Base-by-base conservation (phyloP, 768 basidiomycete species). In the Russula sp. region DNA sequence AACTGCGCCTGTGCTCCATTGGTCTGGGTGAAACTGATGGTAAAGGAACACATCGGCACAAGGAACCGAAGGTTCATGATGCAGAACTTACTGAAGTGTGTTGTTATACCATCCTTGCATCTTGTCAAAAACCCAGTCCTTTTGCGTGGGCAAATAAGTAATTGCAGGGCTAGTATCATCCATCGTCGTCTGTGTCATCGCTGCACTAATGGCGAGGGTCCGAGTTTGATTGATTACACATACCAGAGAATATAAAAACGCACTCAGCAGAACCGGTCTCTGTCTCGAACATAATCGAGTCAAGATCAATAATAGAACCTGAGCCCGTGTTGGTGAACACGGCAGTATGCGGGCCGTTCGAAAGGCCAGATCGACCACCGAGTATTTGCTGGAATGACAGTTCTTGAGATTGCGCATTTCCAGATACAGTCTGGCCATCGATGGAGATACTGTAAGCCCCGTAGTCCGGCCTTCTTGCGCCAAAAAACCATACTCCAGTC, bases 401-500 rank as follows among this genome's bases (percentile, higher is more conserved):
- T 16, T 69, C 69, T 22, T 64, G 49, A 32, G 73, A 70, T 8
- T 73, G 71, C 1, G 81, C 79, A 62, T 71, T 75, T 9, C 78
- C 77, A 11, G 69, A 32, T 9, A 80, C 66, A 16, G 71, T 70
- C 24, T 76, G 63, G 5, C 80, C 80, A 67, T 85, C 61, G 26
- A 56, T 42, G 7, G 54, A 30, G 24, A 62, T 50, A 28, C 1
- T 50, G 48, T 28, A 62, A 38, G 61, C 7, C 8, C 61, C 61
- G 13, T 62, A 62, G 24, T 26, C 20, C 8, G 61, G 48, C 26
- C 24, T 26, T n/a, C 54, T 63, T 26, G 50, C 66, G 44, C 74
- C 72, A 22, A 75, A 73, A 22, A 72, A 64, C 82, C 79, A 78
- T 57, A 84, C 76, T 4, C 82, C 84, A 62, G 82, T 84, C n/a